Evolutionary conservation across 2,329 filamentous ascomycete genomes (phyloP).

Genomic region (Alternaria sp.): DNA sequence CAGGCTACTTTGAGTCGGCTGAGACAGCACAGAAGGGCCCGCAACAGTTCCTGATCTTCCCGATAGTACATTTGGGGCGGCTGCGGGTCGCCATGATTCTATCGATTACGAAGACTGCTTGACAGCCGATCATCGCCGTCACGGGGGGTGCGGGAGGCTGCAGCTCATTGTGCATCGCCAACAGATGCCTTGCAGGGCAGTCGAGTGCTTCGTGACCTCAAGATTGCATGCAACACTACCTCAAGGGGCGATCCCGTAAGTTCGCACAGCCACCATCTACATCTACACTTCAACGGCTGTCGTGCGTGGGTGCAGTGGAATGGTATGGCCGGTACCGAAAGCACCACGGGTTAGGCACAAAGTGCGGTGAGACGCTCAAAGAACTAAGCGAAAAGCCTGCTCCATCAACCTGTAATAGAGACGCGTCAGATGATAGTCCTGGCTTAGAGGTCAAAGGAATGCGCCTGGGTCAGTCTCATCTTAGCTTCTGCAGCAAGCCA

Average conservation of each 20-base stretch:
- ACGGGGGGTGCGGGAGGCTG: constrained; percentile 50
- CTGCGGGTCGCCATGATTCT: constrained; percentile 49
- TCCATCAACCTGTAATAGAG: constrained; percentile 35
- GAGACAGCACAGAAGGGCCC: constrained; percentile 41
- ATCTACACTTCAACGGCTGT: constrained; percentile 48
- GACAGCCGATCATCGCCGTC: constrained; percentile 40
- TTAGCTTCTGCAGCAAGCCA: constrained; percentile 41
- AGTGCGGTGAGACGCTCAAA: constrained; percentile 38
- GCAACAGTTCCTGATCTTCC: constrained; percentile 38
- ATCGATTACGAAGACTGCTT: constrained; percentile 38
- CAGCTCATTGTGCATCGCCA: constrained; percentile 43
- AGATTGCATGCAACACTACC: constrained; percentile 34
- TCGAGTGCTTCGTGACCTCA: constrained; percentile 44
- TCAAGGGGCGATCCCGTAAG: constrained; percentile 36
- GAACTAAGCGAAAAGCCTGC: constrained; percentile 37
- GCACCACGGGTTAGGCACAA: constrained; percentile 26
- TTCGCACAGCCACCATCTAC: constrained; percentile 48
- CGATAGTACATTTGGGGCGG: constrained; percentile 40
- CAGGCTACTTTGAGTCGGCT: constrained; percentile 35
- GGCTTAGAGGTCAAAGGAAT: constrained; percentile 29
- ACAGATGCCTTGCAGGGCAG: constrained; percentile 42
- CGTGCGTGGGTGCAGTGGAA: constrained; percentile 42
- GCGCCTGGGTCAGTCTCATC: constrained; percentile 36
- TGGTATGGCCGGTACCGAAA: constrained; percentile 39
- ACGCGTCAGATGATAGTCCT: constrained; percentile 46